Base-by-base conservation (phyloP, 2,329 filamentous ascomycete genomes). In the Ascochyta pisi region DNA sequence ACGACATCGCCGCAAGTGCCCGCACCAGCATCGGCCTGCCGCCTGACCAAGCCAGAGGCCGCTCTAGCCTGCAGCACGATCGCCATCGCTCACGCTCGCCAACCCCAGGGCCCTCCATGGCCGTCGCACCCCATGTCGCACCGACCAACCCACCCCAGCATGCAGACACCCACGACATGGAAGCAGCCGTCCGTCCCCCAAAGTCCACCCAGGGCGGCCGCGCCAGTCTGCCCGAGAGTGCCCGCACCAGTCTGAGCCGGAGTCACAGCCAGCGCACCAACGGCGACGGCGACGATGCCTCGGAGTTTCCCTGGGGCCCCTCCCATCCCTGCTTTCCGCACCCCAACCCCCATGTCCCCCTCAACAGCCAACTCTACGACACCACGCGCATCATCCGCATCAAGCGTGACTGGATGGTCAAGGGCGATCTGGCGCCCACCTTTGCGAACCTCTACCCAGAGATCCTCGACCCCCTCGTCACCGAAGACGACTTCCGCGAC, bases 401-500 rank as follows among this genome's bases (percentile, higher is more conserved):
- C 60, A 88, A 89, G 54, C 85, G 95, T 38, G 95, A 99, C 76
- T 99, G 93, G 90, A 88, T 98, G 77, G 77, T 93, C 27, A 85
- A 88, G 58, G 95, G 94, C 33, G 95, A 99, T 75, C 80, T 96
- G 26, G 94, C 93, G 1, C 95, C 95, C 0, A 92, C 93, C 0
- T 98, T 96, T 73, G 95, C 91, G 15, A 97, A 98, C 68, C 82
- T 97, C 3, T 99, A 99, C 69, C 95, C 95, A 0, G 95, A 99
- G 73, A 96, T 99, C 54, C 81, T 99, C 7, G 93, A 97, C 63
- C 91, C 92, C 0, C 86, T 93, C 29, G 79, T 99, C 39, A 84
- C 86, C 1, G 95, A 99, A 74, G 88, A 89, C 56, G 91, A 96
- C 66, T 99, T 99, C 70, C 86, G 95, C 3, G 82, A 83, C 10